Evolutionary conservation across 2,329 filamentous ascomycete species (phyloP), one percentile per base, ranked within the genome.

Genomic region (Talaromyces piceae): DNA sequence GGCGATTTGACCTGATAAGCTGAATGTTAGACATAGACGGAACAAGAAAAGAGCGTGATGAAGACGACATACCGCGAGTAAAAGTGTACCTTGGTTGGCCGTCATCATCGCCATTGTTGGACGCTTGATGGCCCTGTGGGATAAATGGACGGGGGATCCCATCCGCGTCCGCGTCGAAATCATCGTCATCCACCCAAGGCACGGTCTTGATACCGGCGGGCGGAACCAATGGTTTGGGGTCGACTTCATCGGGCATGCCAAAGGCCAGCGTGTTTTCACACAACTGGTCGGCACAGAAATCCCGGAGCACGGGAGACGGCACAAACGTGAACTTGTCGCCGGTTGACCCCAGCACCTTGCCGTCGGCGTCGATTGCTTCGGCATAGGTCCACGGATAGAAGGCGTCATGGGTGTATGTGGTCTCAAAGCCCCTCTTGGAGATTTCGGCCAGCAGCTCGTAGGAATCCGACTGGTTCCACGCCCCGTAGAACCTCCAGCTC

Each of bases 401-500:
- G 25, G 54, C 57, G 28, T 56, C 27, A 28, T 63, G 59, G 3
- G 57, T 61, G 49, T 67, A 67, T 13, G 58, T 57, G 1, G 70
- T 72, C 54, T 73, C 70, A 43, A 73, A 73, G 0, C 69, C 69
- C 6, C 53, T 58, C 55, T 68, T 73, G 28, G 50, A 41, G 1
- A 63, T 57, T 37, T 63, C 55, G 11, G 58, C 56, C 12, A 71
- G 53, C 30, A 64, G 49, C 3, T 45, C 59, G 50, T 60, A 72
- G 5, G 65, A 63, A 2, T 63, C 64, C 0, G 65, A 63, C 30
- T 55, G 57, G 51, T 68, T 60, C 33, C 51, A 52, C 6, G 64
- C 46, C 26, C 64, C 67, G 56, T 65, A 68, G 54, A 71, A 66
- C 5, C 61, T 58, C 67, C 67, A 71, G 31, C 52, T 53, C 16